phyloP scores from a whole-genome alignment of 495 filamentous ascomycete species.

The Podospora bellae-mahoneyi region DNA sequence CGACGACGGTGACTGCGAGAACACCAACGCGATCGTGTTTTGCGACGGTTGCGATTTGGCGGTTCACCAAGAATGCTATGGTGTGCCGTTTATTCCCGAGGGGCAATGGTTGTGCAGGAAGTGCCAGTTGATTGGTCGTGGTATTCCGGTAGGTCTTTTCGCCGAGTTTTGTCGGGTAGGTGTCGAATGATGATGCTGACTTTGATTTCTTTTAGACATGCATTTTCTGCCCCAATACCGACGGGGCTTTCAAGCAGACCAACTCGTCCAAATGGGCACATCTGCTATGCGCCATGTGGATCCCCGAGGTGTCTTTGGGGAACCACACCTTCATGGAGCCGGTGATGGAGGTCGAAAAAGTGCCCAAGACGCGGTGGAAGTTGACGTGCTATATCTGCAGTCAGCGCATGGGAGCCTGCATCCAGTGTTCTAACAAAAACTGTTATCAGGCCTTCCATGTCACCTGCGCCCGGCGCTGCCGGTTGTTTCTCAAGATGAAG shows the following conservation, averaged over 20 bases:
- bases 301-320: constrained; percentile 92
- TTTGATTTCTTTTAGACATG: constrained; percentile 58
- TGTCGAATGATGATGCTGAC: neutral
- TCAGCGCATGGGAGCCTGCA: constrained; percentile 95
- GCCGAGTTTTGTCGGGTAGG: neutral
- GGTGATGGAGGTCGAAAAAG: constrained; percentile 95
- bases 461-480: constrained; percentile 84
- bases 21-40: constrained; percentile 99
- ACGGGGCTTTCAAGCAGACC: constrained; percentile 98
- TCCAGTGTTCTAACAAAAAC: constrained; percentile 96
- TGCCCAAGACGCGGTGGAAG: constrained; percentile 90
- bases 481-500: constrained; percentile 95
- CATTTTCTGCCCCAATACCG: constrained; percentile 96
- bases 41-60: constrained; percentile 97
- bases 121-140: constrained; percentile 90
- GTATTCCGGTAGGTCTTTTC: constrained; percentile 63
- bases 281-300: constrained; percentile 96
- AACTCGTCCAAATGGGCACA: constrained; percentile 94
- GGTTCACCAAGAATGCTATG: constrained; percentile 98
- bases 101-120: constrained; percentile 98
- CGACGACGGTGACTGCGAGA: constrained; percentile 97
- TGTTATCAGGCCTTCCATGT: constrained; percentile 99
- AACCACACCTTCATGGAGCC: constrained; percentile 98
- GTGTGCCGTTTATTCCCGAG: constrained; percentile 96
- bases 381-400: constrained; percentile 94